phyloP scores from a whole-genome alignment of 2,329 filamentous ascomycete species.

The Ophiostoma triangulosporum region DNA sequence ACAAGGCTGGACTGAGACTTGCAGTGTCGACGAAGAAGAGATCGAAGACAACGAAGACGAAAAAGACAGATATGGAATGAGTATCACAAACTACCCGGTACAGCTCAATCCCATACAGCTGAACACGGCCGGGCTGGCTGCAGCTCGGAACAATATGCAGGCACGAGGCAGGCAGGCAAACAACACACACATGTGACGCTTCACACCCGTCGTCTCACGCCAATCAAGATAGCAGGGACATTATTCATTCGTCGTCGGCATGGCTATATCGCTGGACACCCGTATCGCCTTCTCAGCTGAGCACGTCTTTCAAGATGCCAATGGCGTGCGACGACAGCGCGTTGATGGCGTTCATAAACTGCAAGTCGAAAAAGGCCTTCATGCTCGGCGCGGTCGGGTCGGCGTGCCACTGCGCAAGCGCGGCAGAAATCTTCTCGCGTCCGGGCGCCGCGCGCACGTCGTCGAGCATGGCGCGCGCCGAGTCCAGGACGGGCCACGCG shows the following conservation, averaged over 20 bases:
- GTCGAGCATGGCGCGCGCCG: constrained; percentile 32
- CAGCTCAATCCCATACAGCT: background rate
- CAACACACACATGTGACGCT: background rate
- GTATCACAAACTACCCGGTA: no score
- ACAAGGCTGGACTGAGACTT: background rate
- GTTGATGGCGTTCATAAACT: constrained; percentile 34
- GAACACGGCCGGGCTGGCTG: background rate
- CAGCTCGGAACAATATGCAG: background rate
- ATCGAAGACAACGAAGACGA: background rate
- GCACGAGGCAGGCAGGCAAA: background rate
- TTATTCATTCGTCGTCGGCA: background rate
- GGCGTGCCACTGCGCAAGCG: constrained; percentile 31
- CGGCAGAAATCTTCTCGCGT: constrained; percentile 27
- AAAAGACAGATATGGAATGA: background rate
- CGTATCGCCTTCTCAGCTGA: background rate
- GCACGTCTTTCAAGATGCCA: constrained; percentile 23
- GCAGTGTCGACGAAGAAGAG: background rate
- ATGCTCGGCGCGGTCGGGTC: constrained; percentile 27
- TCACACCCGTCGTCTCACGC: background rate
- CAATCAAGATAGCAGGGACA: background rate
- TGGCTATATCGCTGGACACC: background rate
- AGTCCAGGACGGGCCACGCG: constrained; percentile 31
- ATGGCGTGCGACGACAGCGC: constrained; percentile 33
- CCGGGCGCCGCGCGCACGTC: constrained; percentile 30
- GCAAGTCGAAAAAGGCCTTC: constrained; percentile 33